Evolutionary conservation across 768 basidiomycete genomes (phyloP), one percentile per base, ranked within the genome.

Genomic region (Hydnum rufescens): DNA sequence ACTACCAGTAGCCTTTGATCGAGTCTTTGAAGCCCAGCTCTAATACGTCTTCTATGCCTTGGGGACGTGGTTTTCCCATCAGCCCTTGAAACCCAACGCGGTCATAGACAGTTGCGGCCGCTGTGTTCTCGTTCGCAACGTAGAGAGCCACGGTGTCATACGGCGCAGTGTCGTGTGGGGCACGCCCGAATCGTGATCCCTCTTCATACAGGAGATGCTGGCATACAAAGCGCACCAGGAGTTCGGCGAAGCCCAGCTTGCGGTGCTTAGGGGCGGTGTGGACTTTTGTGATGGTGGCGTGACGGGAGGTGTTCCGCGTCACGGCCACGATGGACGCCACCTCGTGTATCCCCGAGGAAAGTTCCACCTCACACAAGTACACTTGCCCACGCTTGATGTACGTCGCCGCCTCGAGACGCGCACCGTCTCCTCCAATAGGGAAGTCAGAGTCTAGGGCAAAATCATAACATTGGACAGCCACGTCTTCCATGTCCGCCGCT

Each of bases 251-350:
- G 3, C 77, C 73, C 1, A 60, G 64, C 0, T 70, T 61, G 42
- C 78, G 68, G 70, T 73, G 78, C 2, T 58, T 32, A 0, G 73
- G 66, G 46, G 70, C 65, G 0, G 83, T 85, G 60, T 68, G 79
- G 0, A 85, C 82, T 61, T 86, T 85, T 34, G 78, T 78, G 43
- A 86, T 75, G 0, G 78, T 73, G 2, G 76, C 74, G 25, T 79
- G 70, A 3, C 59, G 68, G 4, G 54, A 51, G 42, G 70, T 76
- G 54, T 75, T 74, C 6, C 84, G 68, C 4, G 82, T 81, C 28
- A 72, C 74, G 16, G 81, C 81, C 3, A 77, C 78, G 36, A 85
- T 74, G 19, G 71, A 82, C 0, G 81, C 77, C 22, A 77, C 70
- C 29, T 58, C 55, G 18, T 47, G 46, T 23, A 29, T 4, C 4